These are phyloP conservation scores for Podaxis mareebaensis DNA, from an alignment of 768 basidiomycete genomes.

Conservation along the genomic window DNA sequence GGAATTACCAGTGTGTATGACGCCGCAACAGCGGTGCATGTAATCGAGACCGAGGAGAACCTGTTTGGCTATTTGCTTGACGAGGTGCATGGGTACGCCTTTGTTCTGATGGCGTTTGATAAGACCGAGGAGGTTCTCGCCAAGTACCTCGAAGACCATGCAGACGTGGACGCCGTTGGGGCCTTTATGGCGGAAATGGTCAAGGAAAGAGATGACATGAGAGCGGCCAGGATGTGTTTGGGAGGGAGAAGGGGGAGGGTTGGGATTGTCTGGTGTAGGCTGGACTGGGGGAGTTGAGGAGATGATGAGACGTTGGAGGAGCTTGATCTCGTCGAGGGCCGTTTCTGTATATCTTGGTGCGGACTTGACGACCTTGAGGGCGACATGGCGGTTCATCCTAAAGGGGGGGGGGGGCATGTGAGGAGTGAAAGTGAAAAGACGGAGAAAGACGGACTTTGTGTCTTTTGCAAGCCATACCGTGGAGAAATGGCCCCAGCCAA, in stretches of 20 bases:
- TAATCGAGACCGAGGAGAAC: slow-evolving; percentile 94
- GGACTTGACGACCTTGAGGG: slow-evolving; percentile 98
- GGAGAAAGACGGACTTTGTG: slow-evolving; percentile 56
- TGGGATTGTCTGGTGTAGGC: slow-evolving; percentile 48
- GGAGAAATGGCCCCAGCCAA: slow-evolving; percentile 95
- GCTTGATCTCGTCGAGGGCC: slow-evolving; percentile 97
- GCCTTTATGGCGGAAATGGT: slow-evolving; percentile 96
- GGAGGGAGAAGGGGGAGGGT: slow-evolving; percentile 53
- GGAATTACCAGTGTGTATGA: slow-evolving; percentile 84
- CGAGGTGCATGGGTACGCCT: slow-evolving; percentile 90
- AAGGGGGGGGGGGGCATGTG: not conserved
- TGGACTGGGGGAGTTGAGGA: slow-evolving; percentile 62
- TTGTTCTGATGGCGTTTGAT: slow-evolving; percentile 99
- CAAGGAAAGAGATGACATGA: slow-evolving; percentile 96
- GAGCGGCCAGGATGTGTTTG: slow-evolving; percentile 84
- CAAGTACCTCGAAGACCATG: slow-evolving; percentile 99
- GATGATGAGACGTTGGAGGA: slow-evolving; percentile 92
- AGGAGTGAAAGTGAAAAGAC: not conserved
- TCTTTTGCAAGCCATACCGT: slow-evolving; percentile 92
- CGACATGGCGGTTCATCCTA: slow-evolving; percentile 95
- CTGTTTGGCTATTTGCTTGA: slow-evolving; percentile 97
- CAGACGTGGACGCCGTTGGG: slow-evolving; percentile 98
- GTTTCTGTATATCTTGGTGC: slow-evolving; percentile 97
- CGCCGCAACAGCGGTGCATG: slow-evolving; percentile 95
- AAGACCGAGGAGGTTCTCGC: slow-evolving; percentile 92